phyloP scores from a whole-genome alignment of 169 alveolate genomes.

The Plasmodium malariae region DNA sequence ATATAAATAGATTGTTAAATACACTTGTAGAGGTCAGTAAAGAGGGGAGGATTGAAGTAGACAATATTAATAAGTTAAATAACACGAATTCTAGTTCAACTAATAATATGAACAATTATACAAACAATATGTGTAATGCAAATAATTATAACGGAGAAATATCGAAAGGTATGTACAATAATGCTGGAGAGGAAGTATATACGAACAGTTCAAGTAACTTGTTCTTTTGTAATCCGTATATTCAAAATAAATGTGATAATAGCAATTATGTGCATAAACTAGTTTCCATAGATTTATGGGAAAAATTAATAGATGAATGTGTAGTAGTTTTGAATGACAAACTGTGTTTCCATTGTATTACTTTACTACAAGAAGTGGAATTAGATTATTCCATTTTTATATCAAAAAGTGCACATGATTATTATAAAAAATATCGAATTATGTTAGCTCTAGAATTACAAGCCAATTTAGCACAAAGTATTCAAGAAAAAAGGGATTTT shows the following conservation, averaged over 20 bases:
- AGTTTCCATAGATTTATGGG: constrained; percentile 76
- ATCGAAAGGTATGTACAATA: background rate
- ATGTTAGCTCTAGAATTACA: constrained; percentile 75
- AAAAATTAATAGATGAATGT: constrained; percentile 75
- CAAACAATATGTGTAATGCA: background rate
- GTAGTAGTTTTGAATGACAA: constrained; percentile 58
- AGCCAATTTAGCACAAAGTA: constrained; percentile 73
- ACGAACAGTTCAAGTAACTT: constrained; percentile 33
- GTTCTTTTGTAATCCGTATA: constrained; percentile 55
- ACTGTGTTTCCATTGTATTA: constrained; percentile 57
- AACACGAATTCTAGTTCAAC: background rate
- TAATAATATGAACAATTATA: background rate
- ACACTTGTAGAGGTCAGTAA: constrained; percentile 70
- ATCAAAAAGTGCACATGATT: constrained; percentile 76
- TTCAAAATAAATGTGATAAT: constrained; percentile 38
- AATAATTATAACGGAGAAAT: background rate
- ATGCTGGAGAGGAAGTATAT: constrained; percentile 31
- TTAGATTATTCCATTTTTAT: constrained; percentile 74
- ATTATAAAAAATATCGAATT: constrained; percentile 70
- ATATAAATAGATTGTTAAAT: constrained; percentile 50
- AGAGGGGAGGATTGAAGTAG: constrained; percentile 65
- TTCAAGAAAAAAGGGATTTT: constrained; percentile 72
- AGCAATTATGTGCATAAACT: constrained; percentile 62
- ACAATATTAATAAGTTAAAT: constrained; percentile 22
- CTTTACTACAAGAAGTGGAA: constrained; percentile 48